Evolutionary conservation across 2,329 filamentous ascomycete genomes (phyloP).

Genomic region (Alternaria arborescens): DNA sequence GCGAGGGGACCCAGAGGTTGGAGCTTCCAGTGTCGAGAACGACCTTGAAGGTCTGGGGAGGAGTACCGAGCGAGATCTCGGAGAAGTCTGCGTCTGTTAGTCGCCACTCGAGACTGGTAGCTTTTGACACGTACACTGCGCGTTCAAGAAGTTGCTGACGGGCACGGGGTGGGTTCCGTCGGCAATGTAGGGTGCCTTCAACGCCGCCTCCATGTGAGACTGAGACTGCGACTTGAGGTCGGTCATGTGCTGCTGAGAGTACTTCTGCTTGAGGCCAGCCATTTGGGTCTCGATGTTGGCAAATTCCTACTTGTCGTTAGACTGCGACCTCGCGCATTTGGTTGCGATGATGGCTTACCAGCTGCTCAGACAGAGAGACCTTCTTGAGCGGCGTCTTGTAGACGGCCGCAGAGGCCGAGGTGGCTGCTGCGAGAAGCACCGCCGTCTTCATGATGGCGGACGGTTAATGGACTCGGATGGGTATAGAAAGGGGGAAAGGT

Average conservation of each 20-base stretch:
- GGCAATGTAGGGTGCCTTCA: slow-evolving; percentile 74
- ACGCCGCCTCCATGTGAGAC: slow-evolving; percentile 75
- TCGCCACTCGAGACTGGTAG: neutral
- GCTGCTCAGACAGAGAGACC: slow-evolving; percentile 88
- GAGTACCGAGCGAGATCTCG: slow-evolving; percentile 90
- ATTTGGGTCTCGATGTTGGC: slow-evolving; percentile 83
- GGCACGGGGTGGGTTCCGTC: slow-evolving; percentile 81
- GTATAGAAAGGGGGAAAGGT: slow-evolving; percentile 3
- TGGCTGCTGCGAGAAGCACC: slow-evolving; percentile 79
- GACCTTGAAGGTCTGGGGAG: slow-evolving; percentile 96
- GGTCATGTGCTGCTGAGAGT: slow-evolving; percentile 70
- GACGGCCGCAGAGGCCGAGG: slow-evolving; percentile 82
- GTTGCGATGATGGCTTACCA: slow-evolving; percentile 67
- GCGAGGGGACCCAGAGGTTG: slow-evolving; percentile 97
- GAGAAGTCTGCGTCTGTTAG: slow-evolving; percentile 77
- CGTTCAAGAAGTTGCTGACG: slow-evolving; percentile 97
- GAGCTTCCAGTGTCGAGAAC: slow-evolving; percentile 98
- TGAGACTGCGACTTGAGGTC: slow-evolving; percentile 75
- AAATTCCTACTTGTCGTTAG: slow-evolving; percentile 64
- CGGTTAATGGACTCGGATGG: slow-evolving; percentile 6
- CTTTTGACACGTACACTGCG: slow-evolving; percentile 79
- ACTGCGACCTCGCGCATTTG: slow-evolving; percentile 9
- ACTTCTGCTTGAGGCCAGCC: slow-evolving; percentile 90
- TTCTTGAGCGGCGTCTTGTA: slow-evolving; percentile 99
- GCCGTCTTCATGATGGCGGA: slow-evolving; percentile 78